These are phyloP conservation scores for Mycena latifolia DNA, from an alignment of 768 basidiomycete species.

Conservation along the genomic window DNA sequence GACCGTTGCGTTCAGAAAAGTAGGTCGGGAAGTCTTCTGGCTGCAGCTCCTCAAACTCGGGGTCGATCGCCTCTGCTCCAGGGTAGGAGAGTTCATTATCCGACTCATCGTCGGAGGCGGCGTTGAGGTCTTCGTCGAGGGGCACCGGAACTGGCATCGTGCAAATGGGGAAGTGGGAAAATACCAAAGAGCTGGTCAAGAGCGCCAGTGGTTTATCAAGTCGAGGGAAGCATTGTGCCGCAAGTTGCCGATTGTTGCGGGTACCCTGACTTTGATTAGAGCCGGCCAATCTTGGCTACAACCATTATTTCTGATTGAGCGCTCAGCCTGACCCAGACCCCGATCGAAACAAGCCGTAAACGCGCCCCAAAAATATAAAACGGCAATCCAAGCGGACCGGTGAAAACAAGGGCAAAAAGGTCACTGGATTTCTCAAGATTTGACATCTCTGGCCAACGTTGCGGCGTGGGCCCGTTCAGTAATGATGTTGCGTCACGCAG, in stretches of 20 bases:
- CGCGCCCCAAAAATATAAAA: not conserved
- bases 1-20: slow-evolving; percentile 68
- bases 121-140: slow-evolving; percentile 45
- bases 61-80: slow-evolving; percentile 20
- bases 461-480: too few relatives aligned
- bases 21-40: slow-evolving; percentile 68
- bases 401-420: not conserved
- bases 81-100: slow-evolving; percentile 32
- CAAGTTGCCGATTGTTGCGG: slow-evolving; percentile 7
- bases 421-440: too few relatives aligned
- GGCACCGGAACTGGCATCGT: slow-evolving; percentile 13
- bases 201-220: slow-evolving; percentile 5
- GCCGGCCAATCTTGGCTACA: not conserved
- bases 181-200: not conserved
- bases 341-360: not conserved
- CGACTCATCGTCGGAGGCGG: slow-evolving; percentile 56
- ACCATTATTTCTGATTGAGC: not conserved
- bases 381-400: not conserved
- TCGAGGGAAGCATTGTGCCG: not conserved
- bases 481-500: too few relatives aligned
- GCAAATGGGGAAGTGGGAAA: not conserved
- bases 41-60: slow-evolving; percentile 57
- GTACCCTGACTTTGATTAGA: not conserved
- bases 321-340: not conserved
- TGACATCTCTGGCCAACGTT: too few relatives aligned